Evolutionary conservation across 192 early-diverging fungal species (phyloP), one percentile per base, ranked within the genome.

Genomic region (Entomortierella lignicola): DNA sequence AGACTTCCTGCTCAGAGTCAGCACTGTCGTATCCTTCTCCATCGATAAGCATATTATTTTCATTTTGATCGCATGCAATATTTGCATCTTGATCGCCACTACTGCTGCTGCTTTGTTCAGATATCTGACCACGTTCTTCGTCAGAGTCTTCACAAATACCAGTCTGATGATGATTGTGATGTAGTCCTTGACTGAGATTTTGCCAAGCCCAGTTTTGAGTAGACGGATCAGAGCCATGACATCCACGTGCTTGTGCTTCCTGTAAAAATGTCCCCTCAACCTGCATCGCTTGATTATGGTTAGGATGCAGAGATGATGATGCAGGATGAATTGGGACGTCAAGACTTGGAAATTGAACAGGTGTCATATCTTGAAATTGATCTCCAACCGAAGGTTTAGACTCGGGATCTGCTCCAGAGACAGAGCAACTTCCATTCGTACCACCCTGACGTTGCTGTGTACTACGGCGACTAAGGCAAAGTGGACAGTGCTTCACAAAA

Each of bases 401-500:
- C 1, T 30, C 17, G 18, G 26, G 39, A 32, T 29, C 53, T 3
- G n/a, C 34, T 25, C 18, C 43, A 31, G 25, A n/a, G 4, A 31
- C 64, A 17, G 41, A 12, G 12, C 34, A 23, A 29, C 8, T 32
- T 20, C 44, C 56, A 5, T 10, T 25, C 2, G 52, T 42, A 23
- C 15, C 17, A 4, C 50, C 32, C 21, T 58, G 66, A 12, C 60
- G 66, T 20, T 68, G 73, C 15, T 69, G 66, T 23, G 61, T 69
- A 31, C 55, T 82, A 18, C 84, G 79, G 20, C 81, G 60, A 23
- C 74, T 75, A 7, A 71, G 72, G 43, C 84, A 85, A 17, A 85
- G 63, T 17, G 84, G 84, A 21, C 84, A 85, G 34, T 82, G 74
- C 25, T 82, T 72, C 18, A 85, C 84, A 58, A 85, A 85, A 13